These are phyloP conservation scores for Wickerhamomyces chaumierensis DNA, from an alignment of 805 yeast genomes.

Conservation along the genomic window DNA sequence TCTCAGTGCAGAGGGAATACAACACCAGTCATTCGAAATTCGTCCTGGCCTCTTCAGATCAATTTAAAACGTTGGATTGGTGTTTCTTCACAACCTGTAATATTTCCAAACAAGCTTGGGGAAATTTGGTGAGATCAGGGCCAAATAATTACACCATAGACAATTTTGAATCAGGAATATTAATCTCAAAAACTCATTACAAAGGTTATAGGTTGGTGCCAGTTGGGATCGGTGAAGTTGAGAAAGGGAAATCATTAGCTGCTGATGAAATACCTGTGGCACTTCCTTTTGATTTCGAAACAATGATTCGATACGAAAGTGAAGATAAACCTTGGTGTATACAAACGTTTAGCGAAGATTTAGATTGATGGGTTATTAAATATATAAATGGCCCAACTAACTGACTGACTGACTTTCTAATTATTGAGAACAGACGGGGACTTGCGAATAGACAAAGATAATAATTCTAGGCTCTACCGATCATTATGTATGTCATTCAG, in stretches of 20 bases:
- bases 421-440: no score
- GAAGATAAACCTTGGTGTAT: slow-evolving; percentile 39
- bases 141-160: slow-evolving; percentile 20
- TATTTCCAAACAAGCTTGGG: slow-evolving; percentile 77
- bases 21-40: slow-evolving; percentile 63
- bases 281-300: slow-evolving; percentile 44
- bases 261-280: slow-evolving; percentile 21
- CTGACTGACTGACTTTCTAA: no score
- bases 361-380: no score
- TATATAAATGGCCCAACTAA: no score
- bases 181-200: slow-evolving; percentile 24
- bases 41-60: slow-evolving; percentile 42
- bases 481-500: no score
- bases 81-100: slow-evolving; percentile 65
- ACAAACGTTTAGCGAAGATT: slow-evolving; percentile 1
- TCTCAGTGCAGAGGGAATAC: slow-evolving; percentile 14
- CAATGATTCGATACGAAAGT: slow-evolving; percentile 24
- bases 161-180: slow-evolving; percentile 47
- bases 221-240: slow-evolving; percentile 25
- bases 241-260: neutral
- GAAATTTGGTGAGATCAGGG: slow-evolving; percentile 23
- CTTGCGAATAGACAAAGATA: no score
- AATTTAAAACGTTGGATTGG: slow-evolving; percentile 49
- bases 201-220: slow-evolving; percentile 28
- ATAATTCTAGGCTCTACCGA: no score